phyloP scores from a whole-genome alignment of 495 filamentous ascomycete genomes.

The Penicillium pancosmium region DNA sequence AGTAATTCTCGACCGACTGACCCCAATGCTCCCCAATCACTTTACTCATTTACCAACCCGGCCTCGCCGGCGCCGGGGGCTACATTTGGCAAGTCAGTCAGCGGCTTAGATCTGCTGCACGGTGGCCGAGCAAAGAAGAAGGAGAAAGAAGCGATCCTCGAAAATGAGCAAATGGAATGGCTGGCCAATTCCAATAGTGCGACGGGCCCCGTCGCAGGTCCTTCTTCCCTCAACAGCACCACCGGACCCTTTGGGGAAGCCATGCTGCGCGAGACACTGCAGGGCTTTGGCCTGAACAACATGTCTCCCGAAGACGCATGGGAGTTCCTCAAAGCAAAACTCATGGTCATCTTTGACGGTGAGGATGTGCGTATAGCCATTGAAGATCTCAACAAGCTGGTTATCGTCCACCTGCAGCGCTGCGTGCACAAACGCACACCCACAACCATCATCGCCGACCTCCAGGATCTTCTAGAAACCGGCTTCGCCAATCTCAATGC shows the following conservation, averaged over 20 bases:
- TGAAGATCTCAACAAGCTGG: slow-evolving; percentile 91
- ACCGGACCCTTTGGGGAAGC: slow-evolving; percentile 39
- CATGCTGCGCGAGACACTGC: slow-evolving; percentile 49
- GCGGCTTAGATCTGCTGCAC: slow-evolving; percentile 82
- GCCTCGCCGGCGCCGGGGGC: slow-evolving; percentile 70
- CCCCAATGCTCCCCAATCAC: slow-evolving; percentile 78
- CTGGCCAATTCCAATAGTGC: slow-evolving; percentile 35
- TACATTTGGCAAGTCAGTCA: slow-evolving; percentile 75
- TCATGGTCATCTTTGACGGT: slow-evolving; percentile 91
- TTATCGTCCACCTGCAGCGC: slow-evolving; percentile 76
- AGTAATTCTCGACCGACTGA: slow-evolving; percentile 88
- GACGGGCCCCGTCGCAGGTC: slow-evolving; percentile 32
- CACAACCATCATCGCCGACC: slow-evolving; percentile 72
- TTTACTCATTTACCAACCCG: slow-evolving; percentile 76
- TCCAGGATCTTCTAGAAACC: slow-evolving; percentile 75
- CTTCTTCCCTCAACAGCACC: slow-evolving; percentile 41
- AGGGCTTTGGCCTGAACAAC: slow-evolving; percentile 73
- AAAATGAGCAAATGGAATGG: slow-evolving; percentile 49
- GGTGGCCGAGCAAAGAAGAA: slow-evolving; percentile 86
- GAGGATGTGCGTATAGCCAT: slow-evolving; percentile 88
- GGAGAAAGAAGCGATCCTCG: slow-evolving; percentile 38
- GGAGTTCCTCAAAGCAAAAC: slow-evolving; percentile 86
- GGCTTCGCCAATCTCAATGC: slow-evolving; percentile 88
- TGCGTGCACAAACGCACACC: slow-evolving; percentile 71
- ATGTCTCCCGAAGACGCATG: slow-evolving; percentile 91